A percentile compares a stretch with the other conserved stretches of the same genome.
Evolutionary conservation across 306 rosid genomes (phyloP).

Genomic region (Canavalia gladiata): DNA sequence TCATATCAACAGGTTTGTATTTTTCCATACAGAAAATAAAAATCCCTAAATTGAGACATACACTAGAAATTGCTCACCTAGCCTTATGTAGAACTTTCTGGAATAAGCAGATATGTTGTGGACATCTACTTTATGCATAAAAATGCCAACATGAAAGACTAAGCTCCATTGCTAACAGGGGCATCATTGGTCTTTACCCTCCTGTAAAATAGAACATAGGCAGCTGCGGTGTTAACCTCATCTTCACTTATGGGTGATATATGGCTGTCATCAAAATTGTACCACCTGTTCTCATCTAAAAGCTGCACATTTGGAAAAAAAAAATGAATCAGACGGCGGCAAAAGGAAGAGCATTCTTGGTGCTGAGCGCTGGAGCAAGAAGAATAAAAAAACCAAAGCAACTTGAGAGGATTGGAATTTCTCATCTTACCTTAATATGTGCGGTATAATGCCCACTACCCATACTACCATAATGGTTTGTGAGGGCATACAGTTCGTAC

Average conservation of each 20-base stretch:
- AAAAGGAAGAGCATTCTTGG: conserved; percentile 32
- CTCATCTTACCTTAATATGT: conserved; percentile 82
- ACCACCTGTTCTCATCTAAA: conserved; percentile 93
- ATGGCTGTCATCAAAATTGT: conserved; percentile 92
- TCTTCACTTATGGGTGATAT: conserved; percentile 90
- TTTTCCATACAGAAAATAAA: conserved; percentile 20
- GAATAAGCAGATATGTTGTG: conserved; percentile 21
- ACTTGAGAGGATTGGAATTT: conserved; percentile 13
- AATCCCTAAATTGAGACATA: conserved; percentile 38
- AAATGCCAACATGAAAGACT: conserved; percentile 46
- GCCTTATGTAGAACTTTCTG: conserved; percentile 10
- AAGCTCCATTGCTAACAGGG: conserved; percentile 65
- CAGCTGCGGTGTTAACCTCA: conserved; percentile 90
- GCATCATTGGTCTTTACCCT: conserved; percentile 74
- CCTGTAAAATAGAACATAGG: conserved; percentile 94
- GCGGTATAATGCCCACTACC: conserved; percentile 99
- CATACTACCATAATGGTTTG: conserved; percentile 98
- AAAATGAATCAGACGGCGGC: conserved; percentile 24
- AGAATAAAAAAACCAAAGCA: not conserved
- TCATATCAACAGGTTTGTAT: conserved; percentile 45
- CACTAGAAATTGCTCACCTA: conserved; percentile 41
- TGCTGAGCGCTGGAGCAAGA: not conserved
- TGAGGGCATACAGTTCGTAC: conserved; percentile 89
- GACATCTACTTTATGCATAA: conserved; percentile 44
- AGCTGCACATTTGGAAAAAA: conserved; percentile 63